Base-by-base conservation (phyloP, 768 basidiomycete species). In the Xerocomellus amylosporus region DNA sequence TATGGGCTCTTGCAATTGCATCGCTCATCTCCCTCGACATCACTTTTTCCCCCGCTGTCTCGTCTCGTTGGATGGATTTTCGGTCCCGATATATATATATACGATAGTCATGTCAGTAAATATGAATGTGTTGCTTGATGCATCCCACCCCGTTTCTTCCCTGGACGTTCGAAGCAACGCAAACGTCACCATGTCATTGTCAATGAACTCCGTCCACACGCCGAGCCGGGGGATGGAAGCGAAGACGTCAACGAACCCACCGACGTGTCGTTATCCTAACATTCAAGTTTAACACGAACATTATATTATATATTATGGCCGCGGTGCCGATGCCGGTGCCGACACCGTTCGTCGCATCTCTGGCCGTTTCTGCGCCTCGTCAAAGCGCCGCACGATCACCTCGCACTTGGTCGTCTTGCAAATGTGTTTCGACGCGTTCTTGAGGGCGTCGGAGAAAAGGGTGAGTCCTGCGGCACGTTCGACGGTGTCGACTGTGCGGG, bases 391-490 rank as follows among this genome's bases (percentile, higher is more conserved):
- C 8, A 98, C 84, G 44, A 92, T 77, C 46, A 98, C 82, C 56
- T 95, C 84, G 66, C 97, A 99, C 72, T 89, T 87, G 14, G 90
- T 86, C 8, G 86, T 83, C 67, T 86, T 80, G 81, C 96, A 99
- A 37, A 99, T 88, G 63, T 94, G 87, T 63, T 86, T 92, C 10
- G 92, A 86, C 3, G 75, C 67, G 12, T 72, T 61, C 69, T 95
- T 96, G 61, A 97, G 74, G 24, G 77, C 78, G 39, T 90, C 86
- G 0, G 93, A 89, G 73, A 98, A 90, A n/a, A 98, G 74, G 0
- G 81, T 85, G 49, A 98, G 79, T 0, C 94, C 94, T 0, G 96
- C 87, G 13, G 93, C 88, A 49, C 85, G 81, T 73, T 99, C 97
- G 38, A 99, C 94, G 0, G 86, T 80, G 57, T 97, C 95, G 53